Percentiles rank a stretch among this genome's conserved stretches.
These are phyloP conservation scores for Aspergillus pseudoviridinutans DNA, from an alignment of 2,329 filamentous ascomycete species.

Conservation along the genomic window DNA sequence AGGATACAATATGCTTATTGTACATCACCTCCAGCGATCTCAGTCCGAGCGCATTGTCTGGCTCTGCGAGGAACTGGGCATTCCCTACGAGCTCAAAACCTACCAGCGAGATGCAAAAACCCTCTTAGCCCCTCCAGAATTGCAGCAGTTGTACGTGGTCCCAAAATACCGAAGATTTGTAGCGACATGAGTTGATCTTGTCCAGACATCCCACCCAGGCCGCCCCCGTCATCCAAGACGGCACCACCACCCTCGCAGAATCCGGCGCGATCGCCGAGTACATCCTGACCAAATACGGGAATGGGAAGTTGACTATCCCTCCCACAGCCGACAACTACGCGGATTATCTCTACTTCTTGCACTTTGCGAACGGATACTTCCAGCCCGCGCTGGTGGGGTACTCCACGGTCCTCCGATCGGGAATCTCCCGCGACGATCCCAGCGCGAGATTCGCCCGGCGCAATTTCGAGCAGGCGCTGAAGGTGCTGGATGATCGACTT, in stretches of 20 bases:
- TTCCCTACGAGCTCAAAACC: constrained; percentile 50
- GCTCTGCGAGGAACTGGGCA: constrained; percentile 60
- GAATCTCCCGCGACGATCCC: constrained; percentile 22
- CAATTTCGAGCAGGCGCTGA: constrained; percentile 39
- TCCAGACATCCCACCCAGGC: constrained; percentile 47
- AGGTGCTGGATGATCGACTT: constrained; percentile 50
- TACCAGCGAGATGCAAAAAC: constrained; percentile 44
- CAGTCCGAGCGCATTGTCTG: constrained; percentile 63
- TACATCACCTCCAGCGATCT: constrained; percentile 53
- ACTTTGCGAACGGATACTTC: constrained; percentile 52
- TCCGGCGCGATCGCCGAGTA: constrained; percentile 60
- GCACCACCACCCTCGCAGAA: constrained; percentile 54
- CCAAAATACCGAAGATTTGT: too few relatives aligned
- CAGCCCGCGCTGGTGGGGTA: constrained; percentile 36
- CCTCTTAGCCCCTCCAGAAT: constrained; percentile 34
- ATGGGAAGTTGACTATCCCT: constrained; percentile 46
- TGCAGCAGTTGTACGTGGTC: constrained; percentile 32
- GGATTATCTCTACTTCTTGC: constrained; percentile 63
- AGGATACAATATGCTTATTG: too few relatives aligned
- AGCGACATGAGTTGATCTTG: too few relatives aligned
- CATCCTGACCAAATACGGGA: constrained; percentile 53
- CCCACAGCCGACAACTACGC: constrained; percentile 50
- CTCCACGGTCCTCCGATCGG: constrained; percentile 30
- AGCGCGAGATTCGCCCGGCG: constrained; percentile 26
- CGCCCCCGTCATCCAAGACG: constrained; percentile 59